A percentile compares a stretch with the other conserved stretches of the same genome.
Conservation (phyloP, 139 green algal species). For the Coelastrella sp. region DNA sequence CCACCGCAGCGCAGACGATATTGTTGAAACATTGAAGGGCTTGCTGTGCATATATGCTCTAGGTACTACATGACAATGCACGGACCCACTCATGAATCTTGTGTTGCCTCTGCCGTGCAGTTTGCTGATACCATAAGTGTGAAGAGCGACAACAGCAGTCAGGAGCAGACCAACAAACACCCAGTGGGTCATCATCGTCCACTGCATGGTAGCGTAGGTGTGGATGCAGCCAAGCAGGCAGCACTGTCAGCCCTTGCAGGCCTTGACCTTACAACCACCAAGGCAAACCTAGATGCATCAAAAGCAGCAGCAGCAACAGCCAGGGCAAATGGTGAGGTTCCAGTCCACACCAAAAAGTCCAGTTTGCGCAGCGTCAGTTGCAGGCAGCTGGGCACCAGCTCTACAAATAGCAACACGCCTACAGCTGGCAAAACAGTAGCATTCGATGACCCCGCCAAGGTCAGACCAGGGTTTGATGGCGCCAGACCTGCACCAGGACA, state of each 20-base stretch:
- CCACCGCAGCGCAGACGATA: no score
- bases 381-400: conserved; percentile 31
- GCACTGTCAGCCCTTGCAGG: conserved; percentile 39
- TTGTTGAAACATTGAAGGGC: no score
- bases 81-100: neutral
- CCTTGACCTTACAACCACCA: conserved; percentile 30
- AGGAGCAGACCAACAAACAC: neutral
- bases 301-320: conserved; percentile 41
- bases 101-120: neutral
- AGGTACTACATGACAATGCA: neutral
- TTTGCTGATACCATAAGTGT: conserved; percentile 1
- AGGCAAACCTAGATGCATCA: conserved; percentile 43
- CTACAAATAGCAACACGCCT: neutral
- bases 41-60: no score
- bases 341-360: conserved; percentile 30
- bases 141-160: conserved; percentile 27
- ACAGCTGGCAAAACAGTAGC: neutral
- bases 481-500: neutral
- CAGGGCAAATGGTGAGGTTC: conserved; percentile 43
- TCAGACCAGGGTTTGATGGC: neutral
- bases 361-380: conserved; percentile 39
- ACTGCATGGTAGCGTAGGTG: conserved; percentile 6
- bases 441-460: neutral
- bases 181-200: neutral
- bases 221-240: conserved; percentile 34